Conservation (phyloP, 2,329 filamentous ascomycete genomes). For the Nothomitra cinnamomea region DNA sequence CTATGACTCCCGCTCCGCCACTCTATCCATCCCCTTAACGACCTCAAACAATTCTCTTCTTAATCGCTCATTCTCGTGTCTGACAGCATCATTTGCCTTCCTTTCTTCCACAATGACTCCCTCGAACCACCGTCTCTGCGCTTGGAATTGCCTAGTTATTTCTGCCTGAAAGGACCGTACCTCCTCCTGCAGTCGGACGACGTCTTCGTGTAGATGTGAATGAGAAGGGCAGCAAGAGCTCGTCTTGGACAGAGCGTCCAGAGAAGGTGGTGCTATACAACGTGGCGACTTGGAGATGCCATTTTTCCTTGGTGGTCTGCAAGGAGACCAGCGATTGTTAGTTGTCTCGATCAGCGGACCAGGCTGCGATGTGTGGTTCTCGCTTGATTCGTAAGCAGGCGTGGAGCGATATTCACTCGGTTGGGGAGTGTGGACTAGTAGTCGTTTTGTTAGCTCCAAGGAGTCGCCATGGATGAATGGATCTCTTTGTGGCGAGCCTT, state of each 20-base stretch:
- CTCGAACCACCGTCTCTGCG: not conserved
- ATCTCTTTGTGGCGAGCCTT: not conserved
- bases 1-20: too few relatives aligned
- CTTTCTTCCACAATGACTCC: not conserved
- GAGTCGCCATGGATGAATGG: not conserved
- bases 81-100: not conserved
- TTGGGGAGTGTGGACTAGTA: not conserved
- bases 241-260: not conserved
- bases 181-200: not conserved
- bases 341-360: not conserved
- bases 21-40: not conserved
- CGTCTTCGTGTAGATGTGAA: not conserved
- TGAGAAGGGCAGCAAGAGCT: not conserved
- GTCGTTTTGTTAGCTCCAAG: not conserved
- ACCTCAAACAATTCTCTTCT: not conserved
- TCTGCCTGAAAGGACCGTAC: not conserved
- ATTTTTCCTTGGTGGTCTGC: not conserved
- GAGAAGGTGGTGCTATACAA: not conserved
- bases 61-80: not conserved
- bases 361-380: not conserved
- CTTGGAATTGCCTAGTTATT: not conserved
- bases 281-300: not conserved
- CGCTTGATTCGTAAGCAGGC: not conserved
- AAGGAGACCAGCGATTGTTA: not conserved
- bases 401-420: not conserved